phyloP scores from a whole-genome alignment of 495 filamentous ascomycete species.

The Neurospora hispaniola region DNA sequence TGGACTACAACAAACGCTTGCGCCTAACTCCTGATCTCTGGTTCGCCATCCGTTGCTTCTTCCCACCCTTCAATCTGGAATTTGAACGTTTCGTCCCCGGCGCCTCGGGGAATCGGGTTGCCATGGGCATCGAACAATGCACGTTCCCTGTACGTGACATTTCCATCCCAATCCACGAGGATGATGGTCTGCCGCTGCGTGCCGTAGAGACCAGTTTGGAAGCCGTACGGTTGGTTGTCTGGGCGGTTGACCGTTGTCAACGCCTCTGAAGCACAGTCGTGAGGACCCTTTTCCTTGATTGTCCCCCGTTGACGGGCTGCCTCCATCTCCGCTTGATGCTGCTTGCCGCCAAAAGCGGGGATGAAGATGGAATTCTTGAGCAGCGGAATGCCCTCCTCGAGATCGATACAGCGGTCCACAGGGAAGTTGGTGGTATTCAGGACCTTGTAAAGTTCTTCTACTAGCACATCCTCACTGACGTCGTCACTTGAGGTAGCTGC shows the following conservation, averaged over 20 bases:
- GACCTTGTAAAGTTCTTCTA: conserved; percentile 58
- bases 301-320: conserved; percentile 31
- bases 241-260: conserved; percentile 21
- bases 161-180: conserved; percentile 63
- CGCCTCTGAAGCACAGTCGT: conserved; percentile 8
- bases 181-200: conserved; percentile 88
- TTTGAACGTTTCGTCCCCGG: conserved; percentile 52
- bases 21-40: neutral
- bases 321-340: conserved; percentile 35
- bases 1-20: neutral
- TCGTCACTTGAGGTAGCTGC: conserved; percentile 31
- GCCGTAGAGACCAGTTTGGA: conserved; percentile 63
- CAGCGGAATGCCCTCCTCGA: conserved; percentile 59
- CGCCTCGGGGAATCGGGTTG: conserved; percentile 44
- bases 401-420: conserved; percentile 41
- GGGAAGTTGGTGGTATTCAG: conserved; percentile 68
- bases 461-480: conserved; percentile 51
- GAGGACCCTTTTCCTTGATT: conserved; percentile 4
- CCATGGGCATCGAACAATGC: conserved; percentile 65
- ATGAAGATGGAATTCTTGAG: conserved; percentile 79
- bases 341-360: conserved; percentile 52
- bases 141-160: conserved; percentile 73
- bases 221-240: conserved; percentile 23
- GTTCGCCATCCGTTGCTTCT: conserved; percentile 1
- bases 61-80: conserved; percentile 50